Evolutionary conservation across 345 rosid genomes (phyloP), one percentile per base, ranked within the genome.

Genomic region (Corchorus capsularis): DNA sequence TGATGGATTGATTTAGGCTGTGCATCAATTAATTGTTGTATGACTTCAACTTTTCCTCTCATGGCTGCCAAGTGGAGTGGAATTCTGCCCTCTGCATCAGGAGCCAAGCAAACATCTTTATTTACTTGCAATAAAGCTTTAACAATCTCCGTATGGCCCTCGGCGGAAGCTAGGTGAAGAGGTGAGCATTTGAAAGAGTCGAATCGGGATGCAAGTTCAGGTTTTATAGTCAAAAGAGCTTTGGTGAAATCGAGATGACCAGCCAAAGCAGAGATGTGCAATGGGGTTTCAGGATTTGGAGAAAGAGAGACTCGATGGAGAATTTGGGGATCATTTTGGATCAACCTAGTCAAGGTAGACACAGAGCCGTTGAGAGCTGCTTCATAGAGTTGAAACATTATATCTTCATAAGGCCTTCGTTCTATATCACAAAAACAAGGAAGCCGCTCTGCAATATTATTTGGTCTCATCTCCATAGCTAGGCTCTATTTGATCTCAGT

Each of bases 101-200:
- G 34, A n/a, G 16, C 56, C 9, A 50, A 3, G 35, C 78, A 75
- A 19, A 49, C 46, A 8, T 75, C 63, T 49, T 35, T 2, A 10
- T 47, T 53, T 8, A 34, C 61, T 1, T 3, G 14, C 14, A 75
- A n/a, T 49, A 75, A 35, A 9, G 17, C 32, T 12, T 64, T 53
- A 0, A 75, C 78, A 5, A 64, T 37, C 22, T 74, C 56, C 4
- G 63, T 8, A 27, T 63, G 52, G 43, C 78, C 78, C 8, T 65
- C 53, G 0, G 72, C 72, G 4, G 78, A 50, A 34, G 78, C 72
- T 3, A 75, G 27, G 63, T 75, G 78, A 65, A 75, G 78, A 16
- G 78, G 63, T 17, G 72, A 49, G 12, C 5, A 10, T 19, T 53
- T 16, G 4, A 12, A 17, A 5, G 65, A 66, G 55, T 76, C 73